phyloP scores from a whole-genome alignment of 2,329 filamentous ascomycete species.

The Penicillium nordicum region DNA sequence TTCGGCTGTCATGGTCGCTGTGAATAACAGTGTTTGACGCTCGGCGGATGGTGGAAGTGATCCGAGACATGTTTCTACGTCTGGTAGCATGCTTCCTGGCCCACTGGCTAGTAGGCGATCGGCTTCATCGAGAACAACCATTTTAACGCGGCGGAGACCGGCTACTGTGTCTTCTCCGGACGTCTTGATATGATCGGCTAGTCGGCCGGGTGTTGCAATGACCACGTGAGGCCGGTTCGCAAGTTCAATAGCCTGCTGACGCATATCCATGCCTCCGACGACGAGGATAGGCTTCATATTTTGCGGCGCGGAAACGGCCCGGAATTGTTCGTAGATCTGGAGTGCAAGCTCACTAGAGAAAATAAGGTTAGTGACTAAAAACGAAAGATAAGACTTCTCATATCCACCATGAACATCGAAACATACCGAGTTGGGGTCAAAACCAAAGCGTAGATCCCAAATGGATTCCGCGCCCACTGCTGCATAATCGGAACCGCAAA shows the following conservation, averaged over 20 bases:
- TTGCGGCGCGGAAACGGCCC: constrained; percentile 84
- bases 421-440: constrained; percentile 76
- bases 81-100: constrained; percentile 85
- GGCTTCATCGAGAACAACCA: constrained; percentile 92
- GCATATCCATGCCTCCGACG: constrained; percentile 91
- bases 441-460: constrained; percentile 84
- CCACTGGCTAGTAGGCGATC: constrained; percentile 76
- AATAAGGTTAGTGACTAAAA: not conserved
- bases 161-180: constrained; percentile 89
- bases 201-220: constrained; percentile 86
- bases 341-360: constrained; percentile 77
- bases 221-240: constrained; percentile 82
- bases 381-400: not conserved
- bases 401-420: constrained; percentile 4
- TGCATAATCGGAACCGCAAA: constrained; percentile 94
- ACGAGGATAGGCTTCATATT: constrained; percentile 84
- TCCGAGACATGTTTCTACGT: constrained; percentile 82
- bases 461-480: constrained; percentile 87
- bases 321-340: constrained; percentile 95
- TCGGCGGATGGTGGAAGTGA: constrained; percentile 72
- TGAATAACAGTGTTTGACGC: constrained; percentile 94
- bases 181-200: constrained; percentile 88
- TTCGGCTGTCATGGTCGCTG: constrained; percentile 89
- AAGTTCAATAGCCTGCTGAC: constrained; percentile 79
- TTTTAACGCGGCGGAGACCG: constrained; percentile 72